Evolutionary conservation across 345 rosid genomes (phyloP).

Genomic region (Litchi chinensis): DNA sequence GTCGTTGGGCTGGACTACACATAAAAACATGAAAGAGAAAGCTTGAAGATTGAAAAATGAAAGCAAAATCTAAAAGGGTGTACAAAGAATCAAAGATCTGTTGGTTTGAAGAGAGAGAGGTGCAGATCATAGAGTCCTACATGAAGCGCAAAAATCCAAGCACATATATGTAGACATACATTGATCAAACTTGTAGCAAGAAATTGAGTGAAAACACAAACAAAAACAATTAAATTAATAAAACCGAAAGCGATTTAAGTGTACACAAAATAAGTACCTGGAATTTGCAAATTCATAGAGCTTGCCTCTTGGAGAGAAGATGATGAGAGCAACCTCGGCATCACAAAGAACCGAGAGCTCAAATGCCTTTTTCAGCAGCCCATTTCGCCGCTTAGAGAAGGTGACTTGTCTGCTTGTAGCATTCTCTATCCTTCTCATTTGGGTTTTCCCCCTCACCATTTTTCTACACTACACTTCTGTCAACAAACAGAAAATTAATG

Average conservation of each 20-base stretch:
- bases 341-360: conserved; percentile 85
- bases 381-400: conserved; percentile 77
- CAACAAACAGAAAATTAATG: no score
- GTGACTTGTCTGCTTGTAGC: conserved; percentile 83
- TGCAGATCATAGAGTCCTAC: not conserved
- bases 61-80: conserved; percentile 3
- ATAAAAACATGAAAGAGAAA: not conserved
- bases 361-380: conserved; percentile 71
- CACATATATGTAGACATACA: not conserved
- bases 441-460: conserved; percentile 82
- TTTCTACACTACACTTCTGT: not conserved
- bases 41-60: not conserved
- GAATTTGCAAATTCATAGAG: conserved; percentile 67
- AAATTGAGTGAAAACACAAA: not conserved
- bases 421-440: conserved; percentile 77
- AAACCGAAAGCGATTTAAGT: not conserved
- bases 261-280: conserved; percentile 34
- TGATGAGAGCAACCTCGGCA: conserved; percentile 72
- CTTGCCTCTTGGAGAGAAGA: conserved; percentile 76
- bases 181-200: not conserved
- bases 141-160: not conserved
- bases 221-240: not conserved
- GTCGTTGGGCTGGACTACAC: not conserved
- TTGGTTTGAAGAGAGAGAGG: not conserved
- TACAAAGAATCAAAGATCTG: not conserved